These are phyloP conservation scores for Myxozyma mucilagina DNA, from an alignment of 805 yeast genomes.

Conservation along the genomic window DNA sequence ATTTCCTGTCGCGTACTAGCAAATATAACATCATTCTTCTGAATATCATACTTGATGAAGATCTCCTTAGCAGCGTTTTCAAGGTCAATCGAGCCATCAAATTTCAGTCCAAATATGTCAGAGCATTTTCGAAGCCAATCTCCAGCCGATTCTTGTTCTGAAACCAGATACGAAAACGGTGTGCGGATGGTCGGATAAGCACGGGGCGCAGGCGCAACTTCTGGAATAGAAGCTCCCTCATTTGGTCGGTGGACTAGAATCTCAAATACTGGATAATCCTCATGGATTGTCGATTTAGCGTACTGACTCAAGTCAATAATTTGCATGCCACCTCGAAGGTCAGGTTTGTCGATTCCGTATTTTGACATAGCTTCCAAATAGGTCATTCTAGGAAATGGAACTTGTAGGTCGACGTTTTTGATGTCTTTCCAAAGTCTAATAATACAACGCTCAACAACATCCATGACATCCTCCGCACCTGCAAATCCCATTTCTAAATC, in stretches of 20 bases:
- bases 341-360: conserved; percentile 95
- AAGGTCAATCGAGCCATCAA: conserved; percentile 1
- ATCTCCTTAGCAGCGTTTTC: conserved; percentile 1
- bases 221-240: not conserved
- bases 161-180: not conserved
- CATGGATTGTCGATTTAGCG: conserved; percentile 43
- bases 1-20: conserved; percentile 68
- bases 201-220: conserved; percentile 33
- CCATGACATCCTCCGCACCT: conserved; percentile 63
- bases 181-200: conserved; percentile 19
- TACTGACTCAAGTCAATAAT: conserved; percentile 52
- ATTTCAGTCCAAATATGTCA: conserved; percentile 3
- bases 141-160: conserved; percentile 36
- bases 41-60: conserved; percentile 38
- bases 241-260: conserved; percentile 56
- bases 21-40: conserved; percentile 73
- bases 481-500: conserved; percentile 93
- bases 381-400: conserved; percentile 48
- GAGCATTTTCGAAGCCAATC: conserved; percentile 15
- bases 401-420: conserved; percentile 34
- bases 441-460: conserved; percentile 61
- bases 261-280: conserved; percentile 69
- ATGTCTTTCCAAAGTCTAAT: conserved; percentile 56
- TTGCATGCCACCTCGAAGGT: conserved; percentile 52
- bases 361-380: conserved; percentile 68